Conservation (phyloP, 1,284 basidiomycete species). For the Ceratobasidium sp. region DNA sequence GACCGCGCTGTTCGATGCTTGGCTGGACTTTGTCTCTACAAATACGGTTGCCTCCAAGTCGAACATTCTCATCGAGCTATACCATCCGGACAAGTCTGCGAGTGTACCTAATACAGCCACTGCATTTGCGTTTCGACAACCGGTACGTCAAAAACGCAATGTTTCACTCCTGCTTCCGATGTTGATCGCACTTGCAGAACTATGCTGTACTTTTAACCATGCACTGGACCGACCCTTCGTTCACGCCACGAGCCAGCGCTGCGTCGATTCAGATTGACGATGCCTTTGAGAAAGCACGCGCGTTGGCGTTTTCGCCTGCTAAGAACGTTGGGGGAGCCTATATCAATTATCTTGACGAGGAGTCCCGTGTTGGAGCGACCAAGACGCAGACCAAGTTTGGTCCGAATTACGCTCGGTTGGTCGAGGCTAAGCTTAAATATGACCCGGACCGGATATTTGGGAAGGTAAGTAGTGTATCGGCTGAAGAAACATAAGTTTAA, state of each 20-base stretch:
- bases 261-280: slow-evolving; percentile 27
- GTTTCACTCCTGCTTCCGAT: neutral
- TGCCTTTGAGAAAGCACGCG: neutral
- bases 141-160: slow-evolving; percentile 19
- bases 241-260: slow-evolving; percentile 27
- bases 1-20: slow-evolving; percentile 40
- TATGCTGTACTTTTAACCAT: slow-evolving; percentile 41
- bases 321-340: slow-evolving; percentile 37
- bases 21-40: slow-evolving; percentile 39
- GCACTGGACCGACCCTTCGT: slow-evolving; percentile 40
- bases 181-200: slow-evolving; percentile 20
- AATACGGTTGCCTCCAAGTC: slow-evolving; percentile 38
- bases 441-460: slow-evolving; percentile 41
- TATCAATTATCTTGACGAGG: slow-evolving; percentile 44
- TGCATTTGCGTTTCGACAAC: slow-evolving; percentile 53
- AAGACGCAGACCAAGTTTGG: slow-evolving; percentile 42
- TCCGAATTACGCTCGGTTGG: slow-evolving; percentile 34
- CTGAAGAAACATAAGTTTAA: neutral
- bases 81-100: slow-evolving; percentile 61
- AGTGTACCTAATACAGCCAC: slow-evolving; percentile 59
- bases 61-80: slow-evolving; percentile 62
- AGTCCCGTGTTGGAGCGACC: slow-evolving; percentile 34
- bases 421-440: slow-evolving; percentile 43
- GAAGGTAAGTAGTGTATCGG: neutral
- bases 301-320: slow-evolving; percentile 4